phyloP scores from a whole-genome alignment of 1,139 yeast genomes.

The Pichia sp. region DNA sequence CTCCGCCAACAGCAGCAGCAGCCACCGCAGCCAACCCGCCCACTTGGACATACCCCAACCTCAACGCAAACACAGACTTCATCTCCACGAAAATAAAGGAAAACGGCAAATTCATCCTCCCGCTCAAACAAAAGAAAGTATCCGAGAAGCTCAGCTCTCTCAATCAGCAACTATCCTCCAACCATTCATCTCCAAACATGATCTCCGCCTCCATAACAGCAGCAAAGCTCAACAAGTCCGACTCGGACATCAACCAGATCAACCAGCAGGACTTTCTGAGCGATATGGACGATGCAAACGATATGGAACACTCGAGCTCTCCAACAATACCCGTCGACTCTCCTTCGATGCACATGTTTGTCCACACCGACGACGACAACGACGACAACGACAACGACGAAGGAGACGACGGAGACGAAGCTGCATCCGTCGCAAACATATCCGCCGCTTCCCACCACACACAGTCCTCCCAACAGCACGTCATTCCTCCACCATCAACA shows the following conservation, averaged over 20 bases:
- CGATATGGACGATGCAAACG: conserved; percentile 16
- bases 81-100: not conserved
- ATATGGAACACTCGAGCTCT: conserved; percentile 20
- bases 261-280: not conserved
- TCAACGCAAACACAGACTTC: not conserved
- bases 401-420: too few species aligned
- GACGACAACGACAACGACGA: too few species aligned
- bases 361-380: conserved; percentile 11
- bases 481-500: not conserved
- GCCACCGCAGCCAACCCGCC: too few species aligned
- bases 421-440: too few species aligned
- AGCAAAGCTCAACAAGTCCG: not conserved
- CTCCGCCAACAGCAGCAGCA: too few species aligned
- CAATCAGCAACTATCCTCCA: not conserved
- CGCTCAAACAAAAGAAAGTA: conserved; percentile 3
- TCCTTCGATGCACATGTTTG: conserved; percentile 19
- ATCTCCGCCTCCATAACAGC: not conserved
- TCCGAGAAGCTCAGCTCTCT: not conserved
- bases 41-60: too few species aligned
- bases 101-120: not conserved
- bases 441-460: too few species aligned
- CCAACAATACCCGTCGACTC: conserved; percentile 26
- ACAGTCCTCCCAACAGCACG: not conserved
- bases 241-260: not conserved
- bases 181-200: not conserved